phyloP scores from a whole-genome alignment of 176 grass and related monocot genomes.

The Aegilops speltoides region DNA sequence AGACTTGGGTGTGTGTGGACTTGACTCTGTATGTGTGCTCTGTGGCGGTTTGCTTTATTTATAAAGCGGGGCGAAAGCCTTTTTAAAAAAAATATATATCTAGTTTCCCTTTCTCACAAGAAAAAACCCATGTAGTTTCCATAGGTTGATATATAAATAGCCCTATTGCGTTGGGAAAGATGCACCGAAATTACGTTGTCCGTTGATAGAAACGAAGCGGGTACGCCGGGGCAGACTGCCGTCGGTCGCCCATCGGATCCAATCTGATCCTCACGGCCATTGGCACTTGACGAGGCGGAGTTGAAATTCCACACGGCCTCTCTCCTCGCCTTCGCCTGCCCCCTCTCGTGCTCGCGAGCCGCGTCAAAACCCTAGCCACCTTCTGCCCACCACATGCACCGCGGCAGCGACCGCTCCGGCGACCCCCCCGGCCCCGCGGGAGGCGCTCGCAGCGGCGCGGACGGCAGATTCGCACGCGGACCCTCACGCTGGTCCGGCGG shows the following conservation, averaged over 20 bases:
- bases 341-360: not conserved
- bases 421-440: constrained; percentile 7
- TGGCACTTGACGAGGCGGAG: not conserved
- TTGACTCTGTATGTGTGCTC: too few relatives aligned
- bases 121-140: too few relatives aligned
- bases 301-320: not conserved
- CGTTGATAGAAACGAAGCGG: not conserved
- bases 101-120: too few relatives aligned
- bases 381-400: constrained; percentile 35
- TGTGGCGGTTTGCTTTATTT: too few relatives aligned
- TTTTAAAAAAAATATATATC: too few relatives aligned
- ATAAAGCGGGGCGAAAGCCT: too few relatives aligned
- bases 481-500: constrained; percentile 41
- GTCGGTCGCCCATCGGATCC: not conserved
- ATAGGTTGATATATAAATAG: too few relatives aligned
- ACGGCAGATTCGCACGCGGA: constrained; percentile 41
- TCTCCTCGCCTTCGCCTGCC: not conserved
- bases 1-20: too few relatives aligned
- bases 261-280: not conserved
- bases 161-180: too few relatives aligned
- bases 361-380: constrained; percentile 35
- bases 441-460: not conserved
- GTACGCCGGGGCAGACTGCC: not conserved
- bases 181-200: not conserved
- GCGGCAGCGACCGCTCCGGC: constrained; percentile 50